A percentile compares a stretch with the other conserved stretches of the same genome.
phyloP scores from a whole-genome alignment of 495 filamentous ascomycete genomes.

The Glarea lozoyensis region DNA sequence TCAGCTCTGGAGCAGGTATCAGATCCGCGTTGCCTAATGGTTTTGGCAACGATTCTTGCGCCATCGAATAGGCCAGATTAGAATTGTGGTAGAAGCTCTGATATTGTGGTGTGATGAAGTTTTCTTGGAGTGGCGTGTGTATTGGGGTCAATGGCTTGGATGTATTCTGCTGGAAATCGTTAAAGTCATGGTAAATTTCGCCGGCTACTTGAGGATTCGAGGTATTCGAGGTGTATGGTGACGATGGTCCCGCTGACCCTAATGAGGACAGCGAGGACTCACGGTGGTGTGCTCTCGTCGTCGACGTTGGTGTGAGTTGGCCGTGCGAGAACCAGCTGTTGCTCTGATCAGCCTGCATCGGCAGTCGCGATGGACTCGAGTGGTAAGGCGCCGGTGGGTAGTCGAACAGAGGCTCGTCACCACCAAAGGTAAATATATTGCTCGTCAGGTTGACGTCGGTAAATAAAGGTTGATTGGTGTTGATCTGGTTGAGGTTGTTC shows the following conservation, averaged over 20 bases:
- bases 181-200: slow-evolving; percentile 21
- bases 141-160: slow-evolving; percentile 22
- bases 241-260: slow-evolving; percentile 44
- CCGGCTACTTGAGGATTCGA: slow-evolving; percentile 39
- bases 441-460: too few species aligned
- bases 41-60: slow-evolving; percentile 14
- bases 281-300: slow-evolving; percentile 29
- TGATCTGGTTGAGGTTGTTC: too few species aligned
- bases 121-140: slow-evolving; percentile 22
- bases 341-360: slow-evolving; percentile 18
- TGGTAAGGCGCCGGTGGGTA: too few species aligned
- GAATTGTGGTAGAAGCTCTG: slow-evolving; percentile 13
- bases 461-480: too few species aligned
- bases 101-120: slow-evolving; percentile 19
- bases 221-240: slow-evolving; percentile 42
- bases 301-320: slow-evolving; percentile 21
- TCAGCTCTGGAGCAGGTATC: slow-evolving; percentile 22
- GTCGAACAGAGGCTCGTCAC: too few species aligned
- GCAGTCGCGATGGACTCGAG: slow-evolving; percentile 10
- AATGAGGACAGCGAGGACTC: slow-evolving; percentile 47
- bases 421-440: too few species aligned
- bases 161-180: slow-evolving; percentile 12
- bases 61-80: slow-evolving; percentile 10
- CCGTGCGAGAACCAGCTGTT: slow-evolving; percentile 20
- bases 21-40: slow-evolving; percentile 14